phyloP scores from a whole-genome alignment of 2,329 filamentous ascomycete species.

The Calonectria fujianensis region DNA sequence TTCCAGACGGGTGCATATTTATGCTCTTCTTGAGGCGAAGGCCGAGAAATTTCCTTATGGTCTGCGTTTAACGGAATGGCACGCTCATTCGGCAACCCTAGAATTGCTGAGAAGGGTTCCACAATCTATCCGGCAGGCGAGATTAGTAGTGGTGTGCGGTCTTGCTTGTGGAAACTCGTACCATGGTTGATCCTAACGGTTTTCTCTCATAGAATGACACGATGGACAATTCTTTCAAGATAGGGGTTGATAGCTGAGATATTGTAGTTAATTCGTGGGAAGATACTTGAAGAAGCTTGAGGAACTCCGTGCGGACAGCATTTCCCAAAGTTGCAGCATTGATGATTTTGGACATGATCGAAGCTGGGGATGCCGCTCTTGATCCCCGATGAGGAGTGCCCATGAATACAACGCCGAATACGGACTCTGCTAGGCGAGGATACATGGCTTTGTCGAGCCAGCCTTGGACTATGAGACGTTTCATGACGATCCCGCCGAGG shows the following conservation, averaged over 20 bases:
- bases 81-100: slow-evolving; percentile 27
- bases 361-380: neutral
- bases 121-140: slow-evolving; percentile 10
- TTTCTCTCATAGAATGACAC: slow-evolving; percentile 5
- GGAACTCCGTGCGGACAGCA: slow-evolving; percentile 17
- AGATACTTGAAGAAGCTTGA: neutral
- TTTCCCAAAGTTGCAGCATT: neutral
- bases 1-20: neutral
- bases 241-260: neutral
- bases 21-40: slow-evolving; percentile 2
- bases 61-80: slow-evolving; percentile 32
- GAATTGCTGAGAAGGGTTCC: slow-evolving; percentile 30
- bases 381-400: slow-evolving; percentile 14
- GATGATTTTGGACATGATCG: slow-evolving; percentile 7
- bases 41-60: slow-evolving; percentile 14
- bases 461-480: slow-evolving; percentile 3
- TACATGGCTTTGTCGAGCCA: neutral
- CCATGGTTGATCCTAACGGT: neutral
- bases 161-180: neutral
- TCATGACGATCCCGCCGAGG: slow-evolving; percentile 8
- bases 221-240: neutral
- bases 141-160: neutral
- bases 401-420: slow-evolving; percentile 18
- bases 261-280: neutral
- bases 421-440: neutral